These are phyloP conservation scores for Chlorociboria aeruginascens DNA, from an alignment of 495 filamentous ascomycete species.

Conservation along the genomic window DNA sequence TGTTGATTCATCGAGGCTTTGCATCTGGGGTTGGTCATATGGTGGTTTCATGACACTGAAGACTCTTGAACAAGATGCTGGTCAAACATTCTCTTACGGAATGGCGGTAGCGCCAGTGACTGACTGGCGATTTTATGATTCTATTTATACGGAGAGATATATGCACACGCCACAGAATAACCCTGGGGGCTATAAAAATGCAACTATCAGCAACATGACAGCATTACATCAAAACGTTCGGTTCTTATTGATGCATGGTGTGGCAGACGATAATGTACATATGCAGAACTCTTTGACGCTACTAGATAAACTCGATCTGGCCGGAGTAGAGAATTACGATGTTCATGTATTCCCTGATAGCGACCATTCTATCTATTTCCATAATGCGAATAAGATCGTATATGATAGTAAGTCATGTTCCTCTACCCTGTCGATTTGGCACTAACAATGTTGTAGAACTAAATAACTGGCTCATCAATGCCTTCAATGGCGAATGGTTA, in stretches of 20 bases:
- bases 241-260: conserved; percentile 90
- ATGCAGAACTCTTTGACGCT: conserved; percentile 83
- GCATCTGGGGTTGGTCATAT: conserved; percentile 98
- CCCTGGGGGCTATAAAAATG: conserved; percentile 58
- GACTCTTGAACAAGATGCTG: conserved; percentile 81
- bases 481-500: conserved; percentile 91
- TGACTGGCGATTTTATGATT: conserved; percentile 93
- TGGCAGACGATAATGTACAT: conserved; percentile 94
- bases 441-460: conserved; percentile 47
- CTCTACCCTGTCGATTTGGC: background rate
- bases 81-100: conserved; percentile 83
- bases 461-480: conserved; percentile 87
- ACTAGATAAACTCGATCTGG: conserved; percentile 77
- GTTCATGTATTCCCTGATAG: conserved; percentile 93
- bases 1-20: conserved; percentile 68
- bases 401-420: conserved; percentile 68
- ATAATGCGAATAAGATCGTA: conserved; percentile 84
- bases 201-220: conserved; percentile 57
- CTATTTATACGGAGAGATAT: conserved; percentile 90
- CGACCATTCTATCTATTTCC: conserved; percentile 91
- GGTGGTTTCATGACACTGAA: conserved; percentile 97
- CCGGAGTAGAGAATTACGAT: conserved; percentile 85
- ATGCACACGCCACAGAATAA: conserved; percentile 90
- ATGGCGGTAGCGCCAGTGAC: conserved; percentile 98
- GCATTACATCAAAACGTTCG: conserved; percentile 63